Conservation (phyloP, 2,329 filamentous ascomycete species). For the Elsinoe perseae region DNA sequence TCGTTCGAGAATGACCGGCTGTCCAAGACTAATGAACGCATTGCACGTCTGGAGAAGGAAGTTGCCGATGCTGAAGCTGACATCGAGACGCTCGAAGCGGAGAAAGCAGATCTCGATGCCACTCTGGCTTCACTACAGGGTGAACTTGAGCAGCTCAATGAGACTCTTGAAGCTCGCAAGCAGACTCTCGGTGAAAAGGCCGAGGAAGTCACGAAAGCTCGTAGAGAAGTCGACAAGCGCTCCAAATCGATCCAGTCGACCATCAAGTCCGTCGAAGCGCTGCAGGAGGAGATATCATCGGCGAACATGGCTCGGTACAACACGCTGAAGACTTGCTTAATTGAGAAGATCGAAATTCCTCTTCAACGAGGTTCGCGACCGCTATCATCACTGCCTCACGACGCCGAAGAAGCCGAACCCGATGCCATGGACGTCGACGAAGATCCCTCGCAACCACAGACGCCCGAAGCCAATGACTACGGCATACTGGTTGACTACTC, state of each 20-base stretch:
- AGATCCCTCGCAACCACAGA: constrained; percentile 46
- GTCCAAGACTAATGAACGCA: constrained; percentile 59
- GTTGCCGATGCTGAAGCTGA: constrained; percentile 60
- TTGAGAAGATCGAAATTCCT: constrained; percentile 86
- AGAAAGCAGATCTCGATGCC: constrained; percentile 68
- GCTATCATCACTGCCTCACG: constrained; percentile 77
- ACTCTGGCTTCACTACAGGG: constrained; percentile 64
- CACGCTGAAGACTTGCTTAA: constrained; percentile 77
- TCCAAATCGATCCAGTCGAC: constrained; percentile 73
- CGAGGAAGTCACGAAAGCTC: constrained; percentile 69
- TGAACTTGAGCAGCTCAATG: constrained; percentile 67
- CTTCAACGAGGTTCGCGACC: constrained; percentile 60
- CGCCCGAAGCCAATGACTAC: constrained; percentile 69
- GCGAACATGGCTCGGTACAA: constrained; percentile 78
- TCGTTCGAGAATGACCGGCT: constrained; percentile 64
- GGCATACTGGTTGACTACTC: constrained; percentile 87
- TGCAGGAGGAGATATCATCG: constrained; percentile 82
- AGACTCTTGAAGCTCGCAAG: constrained; percentile 62
- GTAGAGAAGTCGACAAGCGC: constrained; percentile 72
- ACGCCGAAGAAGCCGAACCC: constrained; percentile 55
- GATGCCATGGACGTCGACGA: constrained; percentile 93
- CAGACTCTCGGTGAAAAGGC: constrained; percentile 60
- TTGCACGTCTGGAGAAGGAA: constrained; percentile 59
- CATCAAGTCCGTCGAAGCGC: constrained; percentile 63
- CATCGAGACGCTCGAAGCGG: constrained; percentile 60